Evolutionary conservation across 192 early-diverging fungal genomes (phyloP).

Genomic region (Backusella australiensis): DNA sequence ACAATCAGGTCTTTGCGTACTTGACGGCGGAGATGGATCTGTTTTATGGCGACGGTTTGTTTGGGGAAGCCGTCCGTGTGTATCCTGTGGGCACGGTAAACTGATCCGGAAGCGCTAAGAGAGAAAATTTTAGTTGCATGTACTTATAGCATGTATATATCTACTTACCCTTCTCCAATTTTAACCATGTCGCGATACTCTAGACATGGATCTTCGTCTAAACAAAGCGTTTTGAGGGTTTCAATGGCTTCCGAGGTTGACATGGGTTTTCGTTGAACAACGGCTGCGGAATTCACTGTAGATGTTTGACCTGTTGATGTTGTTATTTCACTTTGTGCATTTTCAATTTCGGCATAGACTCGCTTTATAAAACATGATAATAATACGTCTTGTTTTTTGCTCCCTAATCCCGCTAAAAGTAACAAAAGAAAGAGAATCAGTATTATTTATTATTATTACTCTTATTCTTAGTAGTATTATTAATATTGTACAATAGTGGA

Average conservation of each 20-base stretch:
- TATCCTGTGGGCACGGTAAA: conserved; percentile 75
- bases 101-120: conserved; percentile 82
- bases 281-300: background rate
- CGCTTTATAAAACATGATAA: conserved; percentile 17
- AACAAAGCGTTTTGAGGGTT: background rate
- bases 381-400: conserved; percentile 9
- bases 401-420: conserved; percentile 10
- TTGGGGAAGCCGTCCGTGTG: conserved; percentile 55
- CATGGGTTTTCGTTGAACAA: background rate
- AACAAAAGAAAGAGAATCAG: background rate
- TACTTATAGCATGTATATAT: background rate
- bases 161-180: conserved; percentile 81
- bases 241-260: background rate
- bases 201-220: conserved; percentile 7
- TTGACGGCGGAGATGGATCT: conserved; percentile 91
- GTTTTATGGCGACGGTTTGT: conserved; percentile 82
- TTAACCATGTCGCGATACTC: conserved; percentile 80
- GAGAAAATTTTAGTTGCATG: background rate
- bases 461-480: background rate
- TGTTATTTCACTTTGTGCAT: background rate
- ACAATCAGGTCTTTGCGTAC: conserved; percentile 94
- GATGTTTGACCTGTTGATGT: background rate
- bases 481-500: too few relatives aligned
- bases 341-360: conserved; percentile 15
- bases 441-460: background rate